These are phyloP conservation scores for Arxiozyma bovina DNA, from an alignment of 1,139 yeast genomes.

Conservation along the genomic window DNA sequence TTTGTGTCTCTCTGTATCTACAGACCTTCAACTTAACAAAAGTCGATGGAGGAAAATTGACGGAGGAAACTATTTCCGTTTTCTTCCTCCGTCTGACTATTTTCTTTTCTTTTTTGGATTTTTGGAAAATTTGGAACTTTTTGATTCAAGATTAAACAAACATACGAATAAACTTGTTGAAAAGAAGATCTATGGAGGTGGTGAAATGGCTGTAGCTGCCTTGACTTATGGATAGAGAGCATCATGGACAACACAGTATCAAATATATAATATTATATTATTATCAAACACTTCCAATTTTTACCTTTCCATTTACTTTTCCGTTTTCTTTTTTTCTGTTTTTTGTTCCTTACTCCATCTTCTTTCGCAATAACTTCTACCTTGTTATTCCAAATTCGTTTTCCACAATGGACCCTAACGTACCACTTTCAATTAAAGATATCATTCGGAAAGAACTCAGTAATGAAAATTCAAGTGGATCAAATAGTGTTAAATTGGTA, in stretches of 20 bases:
- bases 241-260: too few species aligned
- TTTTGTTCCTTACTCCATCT: too few species aligned
- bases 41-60: neutral
- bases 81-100: neutral
- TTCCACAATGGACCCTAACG: neutral
- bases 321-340: too few species aligned
- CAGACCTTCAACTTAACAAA: too few species aligned
- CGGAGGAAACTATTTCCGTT: neutral
- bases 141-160: neutral
- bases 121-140: neutral
- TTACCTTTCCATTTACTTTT: neutral
- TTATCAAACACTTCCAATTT: neutral
- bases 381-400: neutral
- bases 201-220: too few species aligned
- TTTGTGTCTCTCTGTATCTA: too few species aligned
- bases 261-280: too few species aligned
- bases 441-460: slow-evolving; percentile 14
- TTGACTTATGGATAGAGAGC: neutral
- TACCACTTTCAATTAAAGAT: slow-evolving; percentile 1
- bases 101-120: neutral
- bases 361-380: neutral
- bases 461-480: slow-evolving; percentile 14
- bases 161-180: too few species aligned
- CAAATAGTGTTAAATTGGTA: slow-evolving; percentile 23
- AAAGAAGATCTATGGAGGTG: too few species aligned